Evolutionary conservation across 2,329 filamentous ascomycete genomes (phyloP), one percentile per base, ranked within the genome.

Genomic region (Fusarium sp.): DNA sequence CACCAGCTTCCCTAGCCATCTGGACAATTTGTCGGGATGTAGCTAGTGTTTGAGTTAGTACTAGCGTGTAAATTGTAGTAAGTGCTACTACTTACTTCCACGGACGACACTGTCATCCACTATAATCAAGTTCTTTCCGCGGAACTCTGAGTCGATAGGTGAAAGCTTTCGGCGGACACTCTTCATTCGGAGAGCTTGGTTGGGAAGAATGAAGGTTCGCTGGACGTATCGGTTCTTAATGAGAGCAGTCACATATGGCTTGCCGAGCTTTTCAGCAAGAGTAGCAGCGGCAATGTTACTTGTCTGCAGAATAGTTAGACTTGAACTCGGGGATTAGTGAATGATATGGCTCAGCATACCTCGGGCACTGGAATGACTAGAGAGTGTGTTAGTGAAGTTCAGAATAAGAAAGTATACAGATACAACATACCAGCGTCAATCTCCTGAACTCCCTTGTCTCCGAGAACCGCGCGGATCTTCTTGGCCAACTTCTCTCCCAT

Each of bases 91-190:
- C 57, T 47, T 37, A 67, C 60, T 71, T 41, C 94, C 94, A 37
- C 94, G 88, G 6, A 97, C 94, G 62, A 97, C 93, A 72, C 89
- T 93, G 80, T 97, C 95, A 72, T 97, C 95, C 2, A 97, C 92
- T 1, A 98, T 83, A 12, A 94, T 84, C 9, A 98, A 91, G 62
- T 90, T 92, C 73, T 91, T 90, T 70, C 87, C 92, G 59, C 89
- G 84, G 80, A 97, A 97, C 77, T 97, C 94, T 37, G 90, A 89
- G 28, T 90, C 88, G 80, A 97, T 97, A 20, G 94, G 89, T 64
- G 92, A 95, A 38, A 98, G 85, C 82, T 98, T 98, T 49, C 94
- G 88, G 6, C 95, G 90, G 11, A 98, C 93, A 71, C 93, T 91
- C 80, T 95, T 95, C 75, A 96, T 89, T 6, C 94, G 86, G 18